Conservation (phyloP, 1,284 basidiomycete genomes). For the Rhodotorula glutinis region DNA sequence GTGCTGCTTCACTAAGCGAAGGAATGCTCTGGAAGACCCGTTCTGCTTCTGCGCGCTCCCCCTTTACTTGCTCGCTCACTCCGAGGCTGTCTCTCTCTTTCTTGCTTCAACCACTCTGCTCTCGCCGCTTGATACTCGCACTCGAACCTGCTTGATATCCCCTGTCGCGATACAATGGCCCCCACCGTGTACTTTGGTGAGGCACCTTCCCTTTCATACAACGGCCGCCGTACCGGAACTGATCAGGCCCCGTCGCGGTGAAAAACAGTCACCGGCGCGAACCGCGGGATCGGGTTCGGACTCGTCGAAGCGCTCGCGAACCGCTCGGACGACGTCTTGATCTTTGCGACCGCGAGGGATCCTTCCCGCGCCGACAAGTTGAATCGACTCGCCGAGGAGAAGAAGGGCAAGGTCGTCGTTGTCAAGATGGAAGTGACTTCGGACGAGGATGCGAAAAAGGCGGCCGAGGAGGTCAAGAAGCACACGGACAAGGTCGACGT, state of each 20-base stretch:
- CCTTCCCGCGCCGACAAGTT: slow-evolving; percentile 15
- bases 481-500: slow-evolving; percentile 23
- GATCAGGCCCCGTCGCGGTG: not conserved
- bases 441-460: slow-evolving; percentile 10
- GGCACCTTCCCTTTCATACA: not conserved
- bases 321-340: slow-evolving; percentile 19
- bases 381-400: not conserved
- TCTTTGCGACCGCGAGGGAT: slow-evolving; percentile 41
- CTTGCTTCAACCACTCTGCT: not conserved
- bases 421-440: slow-evolving; percentile 20
- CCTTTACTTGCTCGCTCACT: not conserved
- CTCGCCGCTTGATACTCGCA: not conserved
- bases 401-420: slow-evolving; percentile 9
- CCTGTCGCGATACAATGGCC: not conserved
- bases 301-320: slow-evolving; percentile 34
- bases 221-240: not conserved
- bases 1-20: too few species aligned
- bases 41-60: too few species aligned
- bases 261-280: not conserved
- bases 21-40: too few species aligned
- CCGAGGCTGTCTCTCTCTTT: not conserved
- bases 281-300: slow-evolving; percentile 29
- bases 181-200: not conserved
- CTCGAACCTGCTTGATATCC: not conserved
- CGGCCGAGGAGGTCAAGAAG: slow-evolving; percentile 9